Evolutionary conservation across 1,139 yeast species (phyloP).

Genomic region (Schwanniomyces etchellsii): DNA sequence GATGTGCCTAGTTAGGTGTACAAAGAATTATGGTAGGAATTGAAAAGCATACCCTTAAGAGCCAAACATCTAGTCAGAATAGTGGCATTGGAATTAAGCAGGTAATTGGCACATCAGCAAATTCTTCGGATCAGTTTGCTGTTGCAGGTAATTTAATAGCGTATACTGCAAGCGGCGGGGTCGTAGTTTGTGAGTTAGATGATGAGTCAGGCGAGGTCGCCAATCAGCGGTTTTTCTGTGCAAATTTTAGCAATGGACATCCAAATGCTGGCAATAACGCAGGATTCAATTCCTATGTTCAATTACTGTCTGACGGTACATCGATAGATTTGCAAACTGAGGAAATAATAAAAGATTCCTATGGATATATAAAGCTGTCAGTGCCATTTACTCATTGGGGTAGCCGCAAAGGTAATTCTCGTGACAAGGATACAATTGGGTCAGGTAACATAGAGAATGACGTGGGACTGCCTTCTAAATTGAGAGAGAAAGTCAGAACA

Average conservation of each 20-base stretch:
- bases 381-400: not conserved
- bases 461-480: constrained; percentile 22
- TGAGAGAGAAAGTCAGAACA: constrained; percentile 45
- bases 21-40: no score
- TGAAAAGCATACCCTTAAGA: no score
- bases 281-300: constrained; percentile 27
- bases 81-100: no score
- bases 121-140: constrained; percentile 26
- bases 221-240: constrained; percentile 48
- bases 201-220: constrained; percentile 9
- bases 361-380: constrained; percentile 2
- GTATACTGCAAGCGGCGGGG: constrained; percentile 67
- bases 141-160: constrained; percentile 42
- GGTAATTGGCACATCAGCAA: constrained; percentile 26
- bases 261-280: constrained; percentile 5
- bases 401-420: constrained; percentile 21
- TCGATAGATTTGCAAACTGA: constrained; percentile 5
- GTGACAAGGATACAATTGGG: constrained; percentile 19
- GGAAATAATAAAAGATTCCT: constrained; percentile 19
- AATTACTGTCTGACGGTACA: constrained; percentile 14
- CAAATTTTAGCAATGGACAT: constrained; percentile 20
- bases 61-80: no score
- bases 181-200: constrained; percentile 41
- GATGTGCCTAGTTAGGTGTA: no score
- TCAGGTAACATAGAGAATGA: constrained; percentile 11